Evolutionary conservation across 2,329 filamentous ascomycete species (phyloP).

Genomic region (Colletotrichum sp.): DNA sequence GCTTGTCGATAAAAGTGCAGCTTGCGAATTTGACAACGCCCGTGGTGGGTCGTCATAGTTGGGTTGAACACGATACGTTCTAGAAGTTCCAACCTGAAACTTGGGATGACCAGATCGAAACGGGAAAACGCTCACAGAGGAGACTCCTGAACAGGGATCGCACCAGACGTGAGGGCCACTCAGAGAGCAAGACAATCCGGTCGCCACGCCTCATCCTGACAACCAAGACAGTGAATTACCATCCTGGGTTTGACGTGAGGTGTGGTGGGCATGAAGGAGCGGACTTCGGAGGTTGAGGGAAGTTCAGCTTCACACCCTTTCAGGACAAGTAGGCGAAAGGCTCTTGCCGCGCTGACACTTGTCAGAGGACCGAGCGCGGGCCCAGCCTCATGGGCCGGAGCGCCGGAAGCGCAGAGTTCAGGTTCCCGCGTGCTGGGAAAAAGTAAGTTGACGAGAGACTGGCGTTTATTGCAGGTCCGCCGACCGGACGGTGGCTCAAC

Average conservation of each 20-base stretch:
- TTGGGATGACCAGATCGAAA: constrained; percentile 13
- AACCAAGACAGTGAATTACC: background rate
- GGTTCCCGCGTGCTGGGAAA: background rate
- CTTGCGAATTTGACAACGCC: constrained; percentile 15
- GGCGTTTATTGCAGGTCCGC: background rate
- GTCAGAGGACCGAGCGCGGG: constrained; percentile 7
- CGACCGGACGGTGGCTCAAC: background rate
- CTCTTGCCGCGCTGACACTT: background rate
- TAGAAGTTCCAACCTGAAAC: constrained; percentile 20
- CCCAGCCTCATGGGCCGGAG: background rate
- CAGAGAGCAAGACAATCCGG: background rate
- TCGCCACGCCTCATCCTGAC: background rate
- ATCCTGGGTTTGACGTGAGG: background rate
- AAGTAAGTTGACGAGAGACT: background rate
- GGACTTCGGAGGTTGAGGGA: background rate
- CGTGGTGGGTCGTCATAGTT: constrained; percentile 5
- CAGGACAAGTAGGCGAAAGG: background rate
- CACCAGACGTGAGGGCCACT: background rate
- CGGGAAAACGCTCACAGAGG: background rate
- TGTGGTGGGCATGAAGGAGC: background rate
- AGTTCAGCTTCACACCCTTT: background rate
- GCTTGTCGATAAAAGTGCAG: constrained; percentile 18
- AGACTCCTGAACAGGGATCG: constrained; percentile 1
- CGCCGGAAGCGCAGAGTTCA: background rate
- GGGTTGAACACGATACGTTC: constrained; percentile 15